Base-by-base conservation (phyloP, 257 asterid genomes). In the Ocimum tenuiflorum region DNA sequence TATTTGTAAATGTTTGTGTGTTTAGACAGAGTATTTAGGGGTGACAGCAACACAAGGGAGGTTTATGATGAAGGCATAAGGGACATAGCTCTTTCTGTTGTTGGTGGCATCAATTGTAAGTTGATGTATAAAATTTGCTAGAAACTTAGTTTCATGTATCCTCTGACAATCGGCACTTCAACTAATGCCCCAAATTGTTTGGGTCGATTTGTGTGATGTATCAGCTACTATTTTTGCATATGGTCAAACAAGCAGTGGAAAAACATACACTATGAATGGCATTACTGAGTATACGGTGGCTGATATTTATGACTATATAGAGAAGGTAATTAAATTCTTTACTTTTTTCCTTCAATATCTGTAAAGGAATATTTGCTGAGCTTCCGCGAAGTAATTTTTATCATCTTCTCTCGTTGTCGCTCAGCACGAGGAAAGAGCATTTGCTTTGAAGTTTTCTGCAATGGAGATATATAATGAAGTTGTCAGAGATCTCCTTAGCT, bases 211-310 rank as follows among this genome's bases (percentile, higher is more conserved):
- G 31, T 4, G 38, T 36, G 38, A 41, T 64, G 45, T 71, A 75
- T 67, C 86, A 94, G 99, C 99, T 36, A 90, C 99, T 65, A 80
- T 94, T 60, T 94, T 94, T 74, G 99, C 99, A 2, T 94, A 94
- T 79, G 99, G 99, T 56, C 97, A 90, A 84, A 94, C 99, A 64
- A 94, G 97, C 81, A 94, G 99, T 24, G 99, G 99, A 74, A 94
- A 94, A 87, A 94, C 99, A n/a, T 94, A 94, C 78, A 94, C 99
- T 27, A 88, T 94, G 99, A 94, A 88, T 66, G 99, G 99, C 39
- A 85, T 94, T 36, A 94, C 99, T 4, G 99, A 90, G 76, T 94
- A 82, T 60, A 76, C 99, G 11, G 99, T 90, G 45, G 82, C 88
- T 60, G 99, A 82, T 73, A 75, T 82, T 69, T 82, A 82, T 57